phyloP scores from a whole-genome alignment of 2,329 filamentous ascomycete genomes.

The Elsinoe perseae region DNA sequence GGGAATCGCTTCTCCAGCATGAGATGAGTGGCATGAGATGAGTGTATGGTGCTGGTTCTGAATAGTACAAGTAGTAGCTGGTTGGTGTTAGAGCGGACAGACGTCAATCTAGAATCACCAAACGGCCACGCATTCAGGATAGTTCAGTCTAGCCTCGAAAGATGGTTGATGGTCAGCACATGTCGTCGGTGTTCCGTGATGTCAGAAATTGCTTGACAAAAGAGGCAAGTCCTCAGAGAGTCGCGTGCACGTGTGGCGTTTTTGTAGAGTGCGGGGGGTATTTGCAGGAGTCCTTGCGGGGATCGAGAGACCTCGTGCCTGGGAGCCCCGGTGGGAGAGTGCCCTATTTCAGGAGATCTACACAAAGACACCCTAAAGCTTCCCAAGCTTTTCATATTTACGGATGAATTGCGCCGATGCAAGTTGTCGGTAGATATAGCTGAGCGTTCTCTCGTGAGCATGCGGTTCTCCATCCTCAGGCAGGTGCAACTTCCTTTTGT shows the following conservation, averaged over 20 bases:
- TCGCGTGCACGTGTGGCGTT: conserved; percentile 7
- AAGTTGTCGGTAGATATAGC: background rate
- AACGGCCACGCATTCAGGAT: background rate
- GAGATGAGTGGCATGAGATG: too few relatives aligned
- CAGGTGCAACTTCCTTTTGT: background rate
- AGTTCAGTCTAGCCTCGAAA: background rate
- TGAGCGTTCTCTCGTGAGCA: background rate
- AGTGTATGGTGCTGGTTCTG: too few relatives aligned
- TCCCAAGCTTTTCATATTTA: background rate
- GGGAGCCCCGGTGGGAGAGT: conserved; percentile 4
- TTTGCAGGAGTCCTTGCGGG: background rate
- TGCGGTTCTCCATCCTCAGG: background rate
- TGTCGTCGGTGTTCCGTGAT: background rate
- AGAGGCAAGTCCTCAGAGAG: conserved; percentile 9
- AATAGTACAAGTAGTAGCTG: too few relatives aligned
- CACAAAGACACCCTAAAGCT: background rate
- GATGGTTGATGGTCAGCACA: background rate
- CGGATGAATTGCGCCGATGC: background rate
- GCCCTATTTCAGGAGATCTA: background rate
- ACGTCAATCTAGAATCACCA: background rate
- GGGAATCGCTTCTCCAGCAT: too few relatives aligned
- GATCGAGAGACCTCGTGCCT: background rate
- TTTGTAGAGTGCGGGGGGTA: background rate
- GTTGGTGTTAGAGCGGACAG: background rate
- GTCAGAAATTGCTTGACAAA: background rate